These are phyloP conservation scores for Heterobasidion occidentale DNA, from an alignment of 1,284 basidiomycete species.

Conservation along the genomic window DNA sequence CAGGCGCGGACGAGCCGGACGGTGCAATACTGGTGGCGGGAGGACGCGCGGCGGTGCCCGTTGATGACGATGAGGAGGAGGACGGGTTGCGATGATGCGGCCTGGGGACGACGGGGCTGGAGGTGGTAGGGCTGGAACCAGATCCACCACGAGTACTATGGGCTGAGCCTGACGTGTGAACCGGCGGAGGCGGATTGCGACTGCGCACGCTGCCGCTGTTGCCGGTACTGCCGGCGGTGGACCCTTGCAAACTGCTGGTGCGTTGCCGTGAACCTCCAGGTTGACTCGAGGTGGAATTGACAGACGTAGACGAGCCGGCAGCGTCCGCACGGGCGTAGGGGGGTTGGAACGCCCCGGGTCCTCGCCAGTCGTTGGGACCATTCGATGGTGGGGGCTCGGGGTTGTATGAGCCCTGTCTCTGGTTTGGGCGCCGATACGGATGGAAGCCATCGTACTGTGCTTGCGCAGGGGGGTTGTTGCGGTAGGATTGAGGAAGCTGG, in stretches of 20 bases:
- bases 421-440: conserved; percentile 67
- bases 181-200: conserved; percentile 12
- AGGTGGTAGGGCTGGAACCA: conserved; percentile 4
- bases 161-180: conserved; percentile 8
- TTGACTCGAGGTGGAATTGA: conserved; percentile 53
- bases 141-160: conserved; percentile 3
- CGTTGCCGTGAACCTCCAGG: conserved; percentile 33
- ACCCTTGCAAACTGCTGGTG: conserved; percentile 44
- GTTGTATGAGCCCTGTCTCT: conserved; percentile 30
- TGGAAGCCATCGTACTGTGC: conserved; percentile 61
- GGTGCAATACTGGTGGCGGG: conserved; percentile 19
- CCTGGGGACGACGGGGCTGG: conserved; percentile 20
- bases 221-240: conserved; percentile 15
- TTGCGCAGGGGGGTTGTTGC: conserved; percentile 19
- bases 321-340: conserved; percentile 72
- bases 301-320: conserved; percentile 64
- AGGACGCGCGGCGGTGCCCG: conserved; percentile 25
- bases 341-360: conserved; percentile 37
- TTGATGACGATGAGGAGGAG: conserved; percentile 34
- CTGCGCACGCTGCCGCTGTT: conserved; percentile 13
- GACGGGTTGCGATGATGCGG: conserved; percentile 34
- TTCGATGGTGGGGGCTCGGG: conserved; percentile 27
- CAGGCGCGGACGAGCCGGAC: conserved; percentile 27
- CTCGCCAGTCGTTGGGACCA: conserved; percentile 37
- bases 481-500: conserved; percentile 33